A percentile compares a stretch with the other conserved stretches of the same genome.
phyloP scores from a whole-genome alignment of 2,329 filamentous ascomycete genomes.

The Mycosphaerella arachidis region DNA sequence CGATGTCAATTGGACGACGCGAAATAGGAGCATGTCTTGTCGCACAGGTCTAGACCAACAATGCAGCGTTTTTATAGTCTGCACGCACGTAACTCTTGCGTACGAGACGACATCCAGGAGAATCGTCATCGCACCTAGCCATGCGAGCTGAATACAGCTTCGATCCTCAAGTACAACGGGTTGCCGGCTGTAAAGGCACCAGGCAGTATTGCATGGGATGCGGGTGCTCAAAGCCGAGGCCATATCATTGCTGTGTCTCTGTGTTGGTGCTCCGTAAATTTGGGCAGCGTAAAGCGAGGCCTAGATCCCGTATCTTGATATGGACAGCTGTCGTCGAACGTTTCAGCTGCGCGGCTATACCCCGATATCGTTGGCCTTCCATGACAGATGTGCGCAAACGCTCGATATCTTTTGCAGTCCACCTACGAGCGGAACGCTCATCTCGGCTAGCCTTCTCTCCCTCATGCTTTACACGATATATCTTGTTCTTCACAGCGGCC shows the following conservation, averaged over 20 bases:
- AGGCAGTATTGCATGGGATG: too few species aligned
- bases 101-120: too few species aligned
- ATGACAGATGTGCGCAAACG: neutral
- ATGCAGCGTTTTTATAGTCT: neutral
- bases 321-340: neutral
- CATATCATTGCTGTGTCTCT: neutral
- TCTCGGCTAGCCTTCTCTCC: neutral
- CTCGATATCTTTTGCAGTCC: neutral
- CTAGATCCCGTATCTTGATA: neutral
- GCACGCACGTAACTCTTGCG: too few species aligned
- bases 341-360: neutral
- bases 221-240: too few species aligned
- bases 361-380: neutral
- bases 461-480: neutral
- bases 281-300: neutral
- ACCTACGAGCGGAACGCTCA: neutral
- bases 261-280: neutral
- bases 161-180: too few species aligned
- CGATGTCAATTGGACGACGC: neutral
- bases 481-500: neutral
- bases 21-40: neutral
- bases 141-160: too few species aligned
- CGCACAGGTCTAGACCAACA: neutral
- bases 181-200: too few species aligned
- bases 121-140: too few species aligned